Conservation (phyloP, 345 rosid genomes). For the Eutrema yunnanense region DNA sequence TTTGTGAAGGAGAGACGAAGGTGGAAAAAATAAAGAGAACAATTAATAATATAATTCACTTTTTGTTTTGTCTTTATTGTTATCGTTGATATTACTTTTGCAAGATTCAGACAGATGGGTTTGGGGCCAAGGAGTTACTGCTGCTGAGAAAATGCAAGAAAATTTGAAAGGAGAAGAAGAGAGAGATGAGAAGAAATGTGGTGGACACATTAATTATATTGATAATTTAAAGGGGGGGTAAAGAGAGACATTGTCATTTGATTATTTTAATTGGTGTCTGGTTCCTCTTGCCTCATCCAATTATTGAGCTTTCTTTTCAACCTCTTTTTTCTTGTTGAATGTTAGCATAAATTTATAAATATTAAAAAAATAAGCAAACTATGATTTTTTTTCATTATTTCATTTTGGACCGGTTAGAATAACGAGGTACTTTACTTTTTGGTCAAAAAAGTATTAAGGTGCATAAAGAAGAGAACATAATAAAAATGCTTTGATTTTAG, state of each 20-base stretch:
- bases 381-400: neutral
- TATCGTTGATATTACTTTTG: neutral
- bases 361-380: neutral
- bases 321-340: slow-evolving; percentile 19
- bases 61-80: slow-evolving; percentile 1
- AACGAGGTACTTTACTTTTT: neutral
- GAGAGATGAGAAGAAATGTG: slow-evolving; percentile 17
- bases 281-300: slow-evolving; percentile 26
- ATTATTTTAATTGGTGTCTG: slow-evolving; percentile 13
- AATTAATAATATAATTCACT: neutral
- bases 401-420: neutral
- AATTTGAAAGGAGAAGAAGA: neutral
- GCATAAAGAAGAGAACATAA: neutral
- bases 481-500: neutral
- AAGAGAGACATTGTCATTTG: slow-evolving; percentile 19
- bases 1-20: slow-evolving; percentile 19
- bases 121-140: slow-evolving; percentile 30
- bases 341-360: neutral
- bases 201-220: neutral
- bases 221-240: slow-evolving; percentile 4
- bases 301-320: slow-evolving; percentile 22
- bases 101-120: slow-evolving; percentile 20
- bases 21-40: neutral
- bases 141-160: slow-evolving; percentile 2
- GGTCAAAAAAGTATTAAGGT: neutral